Conservation (phyloP, 352 stramenopile genomes). For the Peronospora belbahrii region DNA sequence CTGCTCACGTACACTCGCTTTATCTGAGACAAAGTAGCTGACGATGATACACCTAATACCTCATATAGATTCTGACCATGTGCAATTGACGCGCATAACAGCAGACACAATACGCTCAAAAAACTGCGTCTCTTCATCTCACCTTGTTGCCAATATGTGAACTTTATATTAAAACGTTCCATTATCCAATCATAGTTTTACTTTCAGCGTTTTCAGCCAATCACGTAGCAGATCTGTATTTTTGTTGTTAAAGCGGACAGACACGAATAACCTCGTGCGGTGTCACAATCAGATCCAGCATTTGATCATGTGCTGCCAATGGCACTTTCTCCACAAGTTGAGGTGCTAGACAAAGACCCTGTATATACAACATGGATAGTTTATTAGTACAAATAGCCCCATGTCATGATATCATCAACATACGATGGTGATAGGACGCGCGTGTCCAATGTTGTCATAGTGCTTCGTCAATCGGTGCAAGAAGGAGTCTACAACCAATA, state of each 20-base stretch:
- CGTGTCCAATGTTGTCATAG: constrained; percentile 28
- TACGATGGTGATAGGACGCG: constrained; percentile 54
- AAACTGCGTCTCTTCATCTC: constrained; percentile 22
- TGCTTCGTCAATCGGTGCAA: constrained; percentile 48
- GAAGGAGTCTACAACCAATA: constrained; percentile 53
- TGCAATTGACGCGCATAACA: constrained; percentile 30
- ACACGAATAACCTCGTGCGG: constrained; percentile 44
- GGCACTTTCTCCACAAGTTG: constrained; percentile 64
- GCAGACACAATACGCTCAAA: constrained; percentile 34
- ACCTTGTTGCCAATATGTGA: constrained; percentile 5
- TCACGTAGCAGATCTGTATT: constrained; percentile 4
- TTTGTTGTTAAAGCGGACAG: constrained; percentile 9
- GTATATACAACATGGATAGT: not conserved
- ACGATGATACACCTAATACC: constrained; percentile 50
- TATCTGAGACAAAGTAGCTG: constrained; percentile 48
- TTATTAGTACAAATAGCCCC: not conserved
- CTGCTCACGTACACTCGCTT: constrained; percentile 27
- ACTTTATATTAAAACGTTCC: too few relatives aligned
- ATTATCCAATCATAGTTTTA: not conserved
- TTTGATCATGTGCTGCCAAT: constrained; percentile 49
- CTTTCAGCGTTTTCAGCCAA: constrained; percentile 4
- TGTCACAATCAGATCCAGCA: constrained; percentile 63
- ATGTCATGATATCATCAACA: constrained; percentile 5
- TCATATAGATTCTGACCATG: constrained; percentile 62
- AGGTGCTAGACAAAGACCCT: constrained; percentile 58